Base-by-base conservation (phyloP, 2,329 filamentous ascomycete species). In the Clarireedia hainanense region DNA sequence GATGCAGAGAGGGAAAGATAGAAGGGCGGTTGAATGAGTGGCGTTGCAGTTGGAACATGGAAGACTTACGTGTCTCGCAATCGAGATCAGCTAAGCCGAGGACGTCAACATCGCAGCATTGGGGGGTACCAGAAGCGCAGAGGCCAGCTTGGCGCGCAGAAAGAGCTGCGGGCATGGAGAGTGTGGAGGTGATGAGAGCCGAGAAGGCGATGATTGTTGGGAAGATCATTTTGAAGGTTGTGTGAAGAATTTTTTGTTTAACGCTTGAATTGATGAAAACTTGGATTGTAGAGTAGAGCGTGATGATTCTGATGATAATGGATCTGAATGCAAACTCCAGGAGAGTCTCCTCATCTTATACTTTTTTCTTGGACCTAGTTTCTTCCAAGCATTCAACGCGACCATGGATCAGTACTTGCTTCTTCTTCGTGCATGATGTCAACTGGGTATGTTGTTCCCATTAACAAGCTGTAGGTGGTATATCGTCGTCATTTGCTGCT, bases 21-120 rank as follows among this genome's bases (percentile, higher is more conserved):
- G 20, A 20, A 7, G 39, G 2, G 5, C 24, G 30, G 12, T 34
- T 12, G 30, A 9, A 12, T 12, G 30, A 34, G 10, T 34, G 2
- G 10, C 12, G 30, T 12, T 27, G 26, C 7, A 34, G 30, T 3
- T 34, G 30, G 9, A 5, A 12, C 27, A 12, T 34, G 10, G 30
- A 34, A 34, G 30, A 72, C 78, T 63, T 72, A 81, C 80, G 80
- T 57, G 71, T 67, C 17, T 64, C 70, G 68, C 83, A 86, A 72
- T 85, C 72, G 24, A 84, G 71, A 67, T 80, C 72, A 3, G 76
- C 79, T 57, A 84, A 59, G 57, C 79, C 76, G 40, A 85, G 76
- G 36, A 85, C 75, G 61, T 85, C 79, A 24, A 80, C 82, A 14
- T 81, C 78, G 66, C 83, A 86, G 74, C 83, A 86, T 61, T 79